Base-by-base conservation (phyloP, 1,284 basidiomycete genomes). In the Cystobasidium pallidum region DNA sequence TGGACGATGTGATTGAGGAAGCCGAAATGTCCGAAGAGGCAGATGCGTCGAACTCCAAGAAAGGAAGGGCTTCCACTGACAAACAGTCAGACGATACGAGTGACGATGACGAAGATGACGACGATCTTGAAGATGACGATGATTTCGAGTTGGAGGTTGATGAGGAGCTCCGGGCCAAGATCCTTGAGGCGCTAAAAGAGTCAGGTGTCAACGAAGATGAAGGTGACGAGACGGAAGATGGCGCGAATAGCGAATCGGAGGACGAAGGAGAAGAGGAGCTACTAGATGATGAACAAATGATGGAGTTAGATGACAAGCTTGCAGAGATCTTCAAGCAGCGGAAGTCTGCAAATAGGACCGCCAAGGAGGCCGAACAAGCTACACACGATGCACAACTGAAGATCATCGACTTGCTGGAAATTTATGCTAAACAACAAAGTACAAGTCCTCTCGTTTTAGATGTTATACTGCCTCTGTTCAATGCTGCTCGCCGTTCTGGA, bases 201-300 rank as follows among this genome's bases (percentile, higher is more conserved):
- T 90, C 90, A 2, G 83, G 91, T 70, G 84, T 85, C 34, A 83
- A 84, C 19, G 87, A 89, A 36, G 88, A 89, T 76, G 89, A 90
- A 49, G 83, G 89, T 34, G 83, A 84, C n/a, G 87, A 89, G 36
- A 88, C 89, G 76, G 89, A 90, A 49, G 83, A 89, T 34, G 89
- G 93, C 88, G 90, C 94, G 78, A 95, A 98, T 78, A 84, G 85
- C 34, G 83, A 83, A n/a, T 74, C 76, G 17, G 77, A 73, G 10
- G 79, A 78, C 26, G 78, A 77, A 28, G 83, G 84, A 52, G 87
- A 89, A 36, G 88, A 90, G 76, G 89, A 90, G 54, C 83, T 89
- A 30, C 89, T 94, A 88, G 90, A 94, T 79, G 95, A 98, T 79
- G 94, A 98, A 55, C 92, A 97, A 82, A 99, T 98, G 95, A 88